A percentile compares a stretch with the other conserved stretches of the same genome.
These are phyloP conservation scores for Phytopythium mirpurense DNA, from an alignment of 352 stramenopile genomes.

Conservation along the genomic window DNA sequence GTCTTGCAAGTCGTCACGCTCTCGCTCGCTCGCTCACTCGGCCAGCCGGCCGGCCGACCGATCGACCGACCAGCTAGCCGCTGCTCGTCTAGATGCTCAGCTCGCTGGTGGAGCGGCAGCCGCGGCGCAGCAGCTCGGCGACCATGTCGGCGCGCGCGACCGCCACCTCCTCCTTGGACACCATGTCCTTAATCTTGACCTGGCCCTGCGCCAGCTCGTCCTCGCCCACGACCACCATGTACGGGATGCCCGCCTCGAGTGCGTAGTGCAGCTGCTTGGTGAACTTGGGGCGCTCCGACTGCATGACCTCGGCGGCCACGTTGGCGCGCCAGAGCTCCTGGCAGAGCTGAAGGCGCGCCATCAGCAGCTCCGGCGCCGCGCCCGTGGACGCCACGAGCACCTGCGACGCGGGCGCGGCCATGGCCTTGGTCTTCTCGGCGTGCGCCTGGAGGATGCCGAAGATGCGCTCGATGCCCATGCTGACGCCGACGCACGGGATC, in stretches of 20 bases:
- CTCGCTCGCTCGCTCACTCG: neutral
- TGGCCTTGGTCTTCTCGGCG: conserved; percentile 56
- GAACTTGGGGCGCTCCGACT: conserved; percentile 96
- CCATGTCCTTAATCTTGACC: conserved; percentile 97
- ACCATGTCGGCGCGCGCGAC: conserved; percentile 71
- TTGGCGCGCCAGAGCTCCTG: conserved; percentile 86
- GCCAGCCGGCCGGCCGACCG: neutral
- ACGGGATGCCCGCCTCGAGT: conserved; percentile 93
- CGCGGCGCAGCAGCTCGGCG: conserved; percentile 60
- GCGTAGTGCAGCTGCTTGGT: conserved; percentile 96
- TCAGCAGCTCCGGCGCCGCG: conserved; percentile 33
- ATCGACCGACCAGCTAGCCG: too few relatives aligned
- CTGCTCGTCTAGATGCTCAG: conserved; percentile 73
- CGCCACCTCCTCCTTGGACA: conserved; percentile 88
- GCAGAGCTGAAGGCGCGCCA: conserved; percentile 69
- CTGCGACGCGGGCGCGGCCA: conserved; percentile 50
- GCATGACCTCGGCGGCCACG: conserved; percentile 95
- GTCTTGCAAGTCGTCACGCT: too few relatives aligned
- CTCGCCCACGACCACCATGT: conserved; percentile 96
- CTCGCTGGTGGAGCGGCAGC: conserved; percentile 62
- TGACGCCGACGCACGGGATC: conserved; percentile 97
- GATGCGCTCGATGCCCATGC: conserved; percentile 98
- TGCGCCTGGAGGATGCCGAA: conserved; percentile 97
- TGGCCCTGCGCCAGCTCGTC: conserved; percentile 92
- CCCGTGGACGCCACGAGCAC: conserved; percentile 94